A percentile compares a stretch with the other conserved stretches of the same genome.
Conservation (phyloP, 352 stramenopile species). For the Phytophthora nicotianae region DNA sequence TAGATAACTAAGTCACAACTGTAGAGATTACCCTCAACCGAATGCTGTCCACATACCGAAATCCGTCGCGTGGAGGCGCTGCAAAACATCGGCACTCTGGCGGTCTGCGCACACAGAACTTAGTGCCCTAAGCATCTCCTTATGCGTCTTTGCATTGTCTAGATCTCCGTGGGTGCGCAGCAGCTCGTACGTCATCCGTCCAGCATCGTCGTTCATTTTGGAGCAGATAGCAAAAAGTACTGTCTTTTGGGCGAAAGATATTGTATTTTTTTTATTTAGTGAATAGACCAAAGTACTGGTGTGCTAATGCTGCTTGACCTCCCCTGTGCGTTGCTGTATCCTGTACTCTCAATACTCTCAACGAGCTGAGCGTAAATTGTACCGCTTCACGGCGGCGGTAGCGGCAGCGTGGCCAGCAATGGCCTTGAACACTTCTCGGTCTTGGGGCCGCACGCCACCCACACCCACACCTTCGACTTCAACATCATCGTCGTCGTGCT, state of each 20-base stretch:
- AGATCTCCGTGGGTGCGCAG: constrained; percentile 34
- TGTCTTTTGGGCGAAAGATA: no score
- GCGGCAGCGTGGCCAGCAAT: constrained; percentile 67
- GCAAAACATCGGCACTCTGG: constrained; percentile 36
- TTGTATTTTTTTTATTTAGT: no score
- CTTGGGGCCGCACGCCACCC: constrained; percentile 41
- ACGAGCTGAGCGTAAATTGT: constrained; percentile 49
- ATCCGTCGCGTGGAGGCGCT: constrained; percentile 49
- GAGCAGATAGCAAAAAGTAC: constrained; percentile 8
- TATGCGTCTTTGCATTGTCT: constrained; percentile 34
- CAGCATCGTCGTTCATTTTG: constrained; percentile 22
- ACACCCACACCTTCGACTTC: constrained; percentile 15
- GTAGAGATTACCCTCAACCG: background rate
- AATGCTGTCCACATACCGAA: constrained; percentile 35
- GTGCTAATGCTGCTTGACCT: constrained; percentile 2
- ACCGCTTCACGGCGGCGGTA: constrained; percentile 53
- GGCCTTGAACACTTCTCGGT: constrained; percentile 62
- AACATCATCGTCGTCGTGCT: constrained; percentile 13
- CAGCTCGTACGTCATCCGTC: constrained; percentile 35
- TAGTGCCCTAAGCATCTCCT: constrained; percentile 48
- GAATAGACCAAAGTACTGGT: constrained; percentile 2
- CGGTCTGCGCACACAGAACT: constrained; percentile 30
- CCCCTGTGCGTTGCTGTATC: background rate
- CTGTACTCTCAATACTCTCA: constrained; percentile 4
- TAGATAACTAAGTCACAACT: background rate